These are phyloP conservation scores for Colletotrichum simmondsii DNA, from an alignment of 2,329 filamentous ascomycete species.

Conservation along the genomic window DNA sequence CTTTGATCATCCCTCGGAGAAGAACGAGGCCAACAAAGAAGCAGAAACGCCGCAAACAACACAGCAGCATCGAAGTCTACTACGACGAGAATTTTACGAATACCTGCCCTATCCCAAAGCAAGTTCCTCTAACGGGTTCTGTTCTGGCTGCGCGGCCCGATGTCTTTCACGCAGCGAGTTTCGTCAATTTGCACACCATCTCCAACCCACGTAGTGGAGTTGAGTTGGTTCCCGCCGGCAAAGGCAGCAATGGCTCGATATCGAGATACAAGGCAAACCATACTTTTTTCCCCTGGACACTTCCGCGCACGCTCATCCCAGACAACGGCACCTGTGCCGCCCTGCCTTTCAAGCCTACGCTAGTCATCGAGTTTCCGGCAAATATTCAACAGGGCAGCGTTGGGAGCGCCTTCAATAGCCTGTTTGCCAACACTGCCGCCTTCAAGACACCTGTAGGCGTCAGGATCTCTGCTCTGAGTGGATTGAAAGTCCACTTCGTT, in stretches of 20 bases:
- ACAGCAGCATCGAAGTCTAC: constrained; percentile 45
- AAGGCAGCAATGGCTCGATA: constrained; percentile 53
- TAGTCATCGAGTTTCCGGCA: constrained; percentile 72
- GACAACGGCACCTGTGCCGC: constrained; percentile 80
- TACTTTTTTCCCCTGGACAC: constrained; percentile 92
- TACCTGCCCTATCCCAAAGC: constrained; percentile 72
- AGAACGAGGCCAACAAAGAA: constrained; percentile 37
- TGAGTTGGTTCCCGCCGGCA: constrained; percentile 45
- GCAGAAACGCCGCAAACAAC: constrained; percentile 25
- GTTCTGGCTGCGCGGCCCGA: constrained; percentile 82
- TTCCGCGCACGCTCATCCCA: constrained; percentile 81
- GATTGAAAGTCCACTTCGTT: constrained; percentile 74
- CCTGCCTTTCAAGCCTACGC: constrained; percentile 76
- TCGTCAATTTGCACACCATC: constrained; percentile 84
- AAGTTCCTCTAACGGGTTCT: constrained; percentile 78
- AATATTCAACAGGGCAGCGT: constrained; percentile 49
- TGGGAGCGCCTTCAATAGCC: constrained; percentile 53
- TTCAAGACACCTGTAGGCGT: constrained; percentile 39
- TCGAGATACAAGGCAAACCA: constrained; percentile 72
- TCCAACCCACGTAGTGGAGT: constrained; percentile 68
- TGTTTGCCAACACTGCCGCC: constrained; percentile 49
- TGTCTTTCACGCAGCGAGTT: constrained; percentile 87
- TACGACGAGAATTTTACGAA: constrained; percentile 61
- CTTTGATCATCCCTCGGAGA: constrained; percentile 79
- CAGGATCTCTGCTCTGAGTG: constrained; percentile 56